A percentile compares a stretch with the other conserved stretches of the same genome.
phyloP scores from a whole-genome alignment of 2,329 filamentous ascomycete genomes.

The Fusarium citri region DNA sequence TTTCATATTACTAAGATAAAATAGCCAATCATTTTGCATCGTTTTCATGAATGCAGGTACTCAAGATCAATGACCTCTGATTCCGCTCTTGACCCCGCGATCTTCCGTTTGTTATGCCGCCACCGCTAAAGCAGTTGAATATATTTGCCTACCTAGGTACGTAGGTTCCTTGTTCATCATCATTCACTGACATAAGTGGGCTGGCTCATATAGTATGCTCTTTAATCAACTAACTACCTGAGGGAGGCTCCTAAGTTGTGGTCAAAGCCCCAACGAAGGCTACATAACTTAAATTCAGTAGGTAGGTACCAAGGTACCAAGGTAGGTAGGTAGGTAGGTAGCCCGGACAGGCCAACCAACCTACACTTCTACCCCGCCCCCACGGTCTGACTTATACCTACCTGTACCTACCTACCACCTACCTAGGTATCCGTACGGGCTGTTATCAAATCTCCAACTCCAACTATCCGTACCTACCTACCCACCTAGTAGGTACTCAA shows the following conservation, averaged over 20 bases:
- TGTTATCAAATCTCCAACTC: conserved; percentile 28
- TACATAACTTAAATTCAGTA: neutral
- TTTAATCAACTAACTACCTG: neutral
- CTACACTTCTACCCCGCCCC: conserved; percentile 25
- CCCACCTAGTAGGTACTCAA: neutral
- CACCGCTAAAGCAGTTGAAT: neutral
- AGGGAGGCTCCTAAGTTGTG: neutral
- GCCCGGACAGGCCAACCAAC: neutral
- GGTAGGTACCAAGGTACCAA: too few species aligned
- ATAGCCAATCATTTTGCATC: conserved; percentile 19
- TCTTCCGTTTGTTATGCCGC: conserved; percentile 18
- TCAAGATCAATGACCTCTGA: neutral
- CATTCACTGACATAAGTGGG: neutral
- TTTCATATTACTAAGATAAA: neutral
- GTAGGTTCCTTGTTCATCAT: neutral
- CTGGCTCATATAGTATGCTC: neutral
- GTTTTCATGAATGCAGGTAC: neutral
- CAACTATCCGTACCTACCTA: neutral
- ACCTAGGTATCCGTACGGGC: too few species aligned
- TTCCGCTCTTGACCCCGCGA: conserved; percentile 18
- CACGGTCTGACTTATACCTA: neutral
- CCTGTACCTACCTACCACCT: neutral
- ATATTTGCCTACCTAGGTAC: neutral
- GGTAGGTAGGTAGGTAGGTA: neutral
- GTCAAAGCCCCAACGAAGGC: neutral